Evolutionary conservation across 2,329 filamentous ascomycete species (phyloP).

Genomic region (Acephala macrosclerotiorum): DNA sequence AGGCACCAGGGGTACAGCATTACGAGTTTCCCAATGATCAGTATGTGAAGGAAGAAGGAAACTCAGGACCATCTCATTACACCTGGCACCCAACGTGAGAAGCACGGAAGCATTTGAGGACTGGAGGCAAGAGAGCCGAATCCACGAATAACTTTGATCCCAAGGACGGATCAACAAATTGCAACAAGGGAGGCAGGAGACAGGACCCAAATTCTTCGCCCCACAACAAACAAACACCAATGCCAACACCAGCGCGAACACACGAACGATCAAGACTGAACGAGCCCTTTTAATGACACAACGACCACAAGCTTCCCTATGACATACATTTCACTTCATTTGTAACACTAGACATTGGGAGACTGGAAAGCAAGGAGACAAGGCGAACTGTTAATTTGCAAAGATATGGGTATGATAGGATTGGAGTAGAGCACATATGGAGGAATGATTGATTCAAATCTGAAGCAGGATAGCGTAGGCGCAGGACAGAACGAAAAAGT

Average conservation of each 20-base stretch:
- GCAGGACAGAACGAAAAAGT: conserved; percentile 27
- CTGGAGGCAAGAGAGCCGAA: background rate
- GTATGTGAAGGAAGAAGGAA: conserved; percentile 37
- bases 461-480: conserved; percentile 7
- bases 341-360: conserved; percentile 6
- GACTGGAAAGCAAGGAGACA: background rate
- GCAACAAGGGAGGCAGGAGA: background rate
- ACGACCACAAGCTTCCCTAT: background rate
- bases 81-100: conserved; percentile 39
- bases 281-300: background rate
- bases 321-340: conserved; percentile 1
- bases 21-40: conserved; percentile 38
- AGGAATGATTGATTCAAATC: background rate
- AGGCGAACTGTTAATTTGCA: background rate
- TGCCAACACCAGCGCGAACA: background rate
- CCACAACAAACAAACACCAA: background rate
- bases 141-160: background rate
- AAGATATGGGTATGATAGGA: background rate
- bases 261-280: conserved; percentile 10
- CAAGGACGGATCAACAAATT: background rate
- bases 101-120: background rate
- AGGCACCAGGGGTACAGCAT: conserved; percentile 28
- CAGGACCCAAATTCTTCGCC: background rate
- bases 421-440: conserved; percentile 5
- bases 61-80: conserved; percentile 34